Evolutionary conservation across 495 filamentous ascomycete genomes (phyloP).

Genomic region (Letharia lupina): DNA sequence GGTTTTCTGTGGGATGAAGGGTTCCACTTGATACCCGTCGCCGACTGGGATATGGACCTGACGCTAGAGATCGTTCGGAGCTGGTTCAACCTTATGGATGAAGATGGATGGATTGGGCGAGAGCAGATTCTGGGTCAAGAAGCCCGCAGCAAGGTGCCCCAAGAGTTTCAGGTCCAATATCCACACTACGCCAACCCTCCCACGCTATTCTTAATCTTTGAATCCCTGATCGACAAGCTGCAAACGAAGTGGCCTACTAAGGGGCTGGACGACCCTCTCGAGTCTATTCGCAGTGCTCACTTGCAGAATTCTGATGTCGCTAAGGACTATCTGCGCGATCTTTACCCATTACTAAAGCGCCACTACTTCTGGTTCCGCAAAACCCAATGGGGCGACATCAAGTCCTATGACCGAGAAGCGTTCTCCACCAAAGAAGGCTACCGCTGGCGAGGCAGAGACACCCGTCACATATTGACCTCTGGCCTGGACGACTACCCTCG

Average conservation of each 20-base stretch:
- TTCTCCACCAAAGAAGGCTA: constrained; percentile 77
- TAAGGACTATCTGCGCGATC: constrained; percentile 60
- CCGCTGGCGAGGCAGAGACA: constrained; percentile 88
- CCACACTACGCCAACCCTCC: constrained; percentile 97
- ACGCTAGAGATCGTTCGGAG: constrained; percentile 88
- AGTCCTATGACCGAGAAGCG: constrained; percentile 78
- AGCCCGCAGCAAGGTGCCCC: constrained; percentile 88
- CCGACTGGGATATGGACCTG: constrained; percentile 89
- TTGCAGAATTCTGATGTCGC: constrained; percentile 31
- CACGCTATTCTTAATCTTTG: constrained; percentile 86
- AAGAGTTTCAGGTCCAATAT: constrained; percentile 94
- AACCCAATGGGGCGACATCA: constrained; percentile 86
- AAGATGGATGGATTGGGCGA: constrained; percentile 94
- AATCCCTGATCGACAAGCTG: constrained; percentile 71
- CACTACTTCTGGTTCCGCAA: constrained; percentile 92
- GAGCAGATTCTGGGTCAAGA: constrained; percentile 95
- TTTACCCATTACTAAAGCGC: constrained; percentile 87
- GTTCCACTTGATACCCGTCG: constrained; percentile 86
- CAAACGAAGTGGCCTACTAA: constrained; percentile 34
- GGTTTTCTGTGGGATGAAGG: constrained; percentile 98
- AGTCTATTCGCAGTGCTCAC: constrained; percentile 21
- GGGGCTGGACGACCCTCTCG: constrained; percentile 15
- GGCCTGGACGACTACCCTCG: constrained; percentile 95
- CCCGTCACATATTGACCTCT: constrained; percentile 79
- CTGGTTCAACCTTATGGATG: constrained; percentile 94